These are phyloP conservation scores for Scytalidium lignicola DNA, from an alignment of 2,329 filamentous ascomycete genomes.

Conservation along the genomic window DNA sequence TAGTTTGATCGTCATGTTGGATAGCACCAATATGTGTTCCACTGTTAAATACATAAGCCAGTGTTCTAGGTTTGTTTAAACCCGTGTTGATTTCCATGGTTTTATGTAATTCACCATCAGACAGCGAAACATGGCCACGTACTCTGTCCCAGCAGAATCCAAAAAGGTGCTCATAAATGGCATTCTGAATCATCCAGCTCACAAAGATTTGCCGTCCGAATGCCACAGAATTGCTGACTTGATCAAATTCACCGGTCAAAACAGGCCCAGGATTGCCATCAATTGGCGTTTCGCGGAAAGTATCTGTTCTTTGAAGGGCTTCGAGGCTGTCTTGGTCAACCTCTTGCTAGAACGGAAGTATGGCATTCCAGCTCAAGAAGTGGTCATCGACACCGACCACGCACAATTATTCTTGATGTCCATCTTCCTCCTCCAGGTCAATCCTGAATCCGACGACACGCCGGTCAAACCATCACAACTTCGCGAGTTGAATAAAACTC, in stretches of 20 bases:
- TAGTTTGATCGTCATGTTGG: too few species aligned
- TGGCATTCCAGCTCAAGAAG: slow-evolving; percentile 27
- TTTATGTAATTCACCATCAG: too few species aligned
- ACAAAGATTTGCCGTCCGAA: background rate
- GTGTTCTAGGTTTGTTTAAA: too few species aligned
- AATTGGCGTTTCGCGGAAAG: slow-evolving; percentile 52
- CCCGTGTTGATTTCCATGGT: too few species aligned
- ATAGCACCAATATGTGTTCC: too few species aligned
- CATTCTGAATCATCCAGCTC: background rate
- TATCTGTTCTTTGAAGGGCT: slow-evolving; percentile 40
- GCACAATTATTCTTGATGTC: slow-evolving; percentile 28
- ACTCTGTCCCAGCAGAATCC: background rate
- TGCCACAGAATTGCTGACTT: background rate
- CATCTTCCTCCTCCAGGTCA: background rate
- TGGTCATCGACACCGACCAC: slow-evolving; percentile 31
- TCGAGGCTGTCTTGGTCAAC: slow-evolving; percentile 41
- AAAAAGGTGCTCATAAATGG: background rate
- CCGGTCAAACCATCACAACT: background rate
- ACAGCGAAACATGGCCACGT: background rate
- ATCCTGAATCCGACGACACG: background rate
- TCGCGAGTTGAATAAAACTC: background rate
- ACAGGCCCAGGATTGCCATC: slow-evolving; percentile 41
- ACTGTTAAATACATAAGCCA: too few species aligned
- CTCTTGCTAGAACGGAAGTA: slow-evolving; percentile 40
- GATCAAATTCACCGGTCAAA: slow-evolving; percentile 37